Evolutionary conservation across 805 yeast species (phyloP), one percentile per base, ranked within the genome.

Genomic region (Torulaspora indica): DNA sequence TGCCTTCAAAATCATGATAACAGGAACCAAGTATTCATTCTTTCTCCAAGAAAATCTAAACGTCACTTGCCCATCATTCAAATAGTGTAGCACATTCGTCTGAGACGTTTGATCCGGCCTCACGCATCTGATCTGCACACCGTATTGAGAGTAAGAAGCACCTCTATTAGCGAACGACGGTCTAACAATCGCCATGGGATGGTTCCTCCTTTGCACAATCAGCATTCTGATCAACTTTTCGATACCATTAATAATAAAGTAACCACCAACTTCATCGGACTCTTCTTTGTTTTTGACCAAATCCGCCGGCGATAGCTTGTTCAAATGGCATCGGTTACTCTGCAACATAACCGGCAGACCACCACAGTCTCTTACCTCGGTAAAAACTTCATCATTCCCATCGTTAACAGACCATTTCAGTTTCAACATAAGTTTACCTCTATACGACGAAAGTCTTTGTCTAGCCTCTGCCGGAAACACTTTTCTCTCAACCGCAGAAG

Each of bases 51-150:
- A 85, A 63, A 93, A 93, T 64, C 98, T 77, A 74, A 93, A 88
- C 1, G 97, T 90, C 44, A 90, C 95, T 59, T 85, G 91, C 70
- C 98, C 98, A 61, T 93, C 97, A 57, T 79, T 85, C 60, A 93
- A 77, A 65, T 93, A 93, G 67, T 93, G 98, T 63, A 93, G 74
- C n/a, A 90, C 98, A 62, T 91, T 93, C 4, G 98, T 89, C 69
- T 90, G 97, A 15, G 98, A 90, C 14, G 96, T 85, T 72, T 93
- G 98, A 68, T 93, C 98, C 3, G 95, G 95, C 63, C 98, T 80
- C 2, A 89, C 97, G 49, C 84, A 79, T 70, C 98, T 80, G 49
- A 93, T 84, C 71, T 90, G 97, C 49, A 93, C 80, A 81, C 98
- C 98, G 56, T 69, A 93, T 48, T 81, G 80, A 32, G 96, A 73